A percentile compares a stretch with the other conserved stretches of the same genome.
phyloP scores from a whole-genome alignment of 1,284 basidiomycete species.

The Phlebopus sp. region DNA sequence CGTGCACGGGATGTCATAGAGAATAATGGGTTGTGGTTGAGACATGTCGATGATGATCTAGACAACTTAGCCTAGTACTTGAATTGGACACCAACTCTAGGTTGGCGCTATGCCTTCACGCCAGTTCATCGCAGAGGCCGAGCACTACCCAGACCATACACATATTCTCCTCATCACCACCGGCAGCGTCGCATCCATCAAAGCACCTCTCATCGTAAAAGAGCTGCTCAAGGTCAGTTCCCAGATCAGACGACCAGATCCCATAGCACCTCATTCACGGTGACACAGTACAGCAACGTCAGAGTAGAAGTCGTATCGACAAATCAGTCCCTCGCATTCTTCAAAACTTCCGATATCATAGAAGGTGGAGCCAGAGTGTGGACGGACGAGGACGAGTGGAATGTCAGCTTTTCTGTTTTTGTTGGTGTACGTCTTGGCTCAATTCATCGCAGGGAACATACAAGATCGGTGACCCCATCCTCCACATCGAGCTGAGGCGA shows the following conservation, averaged over 20 bases:
- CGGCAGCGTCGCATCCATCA: slow-evolving; percentile 93
- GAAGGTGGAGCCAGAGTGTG: slow-evolving; percentile 68
- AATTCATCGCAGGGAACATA: slow-evolving; percentile 44
- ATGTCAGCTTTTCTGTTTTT: slow-evolving; percentile 25
- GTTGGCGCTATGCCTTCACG: neutral
- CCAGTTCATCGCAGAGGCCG: slow-evolving; percentile 43
- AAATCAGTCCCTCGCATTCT: slow-evolving; percentile 77
- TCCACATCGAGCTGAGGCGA: slow-evolving; percentile 93
- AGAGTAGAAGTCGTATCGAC: slow-evolving; percentile 86
- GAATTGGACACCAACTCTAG: too few species aligned
- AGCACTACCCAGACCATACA: slow-evolving; percentile 43
- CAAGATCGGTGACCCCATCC: slow-evolving; percentile 85
- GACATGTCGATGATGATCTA: too few species aligned
- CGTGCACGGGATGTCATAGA: too few species aligned
- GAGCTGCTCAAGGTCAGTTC: slow-evolving; percentile 67
- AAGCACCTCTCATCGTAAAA: slow-evolving; percentile 85
- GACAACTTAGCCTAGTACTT: too few species aligned
- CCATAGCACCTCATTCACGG: neutral
- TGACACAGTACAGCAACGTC: slow-evolving; percentile 64
- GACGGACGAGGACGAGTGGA: slow-evolving; percentile 93
- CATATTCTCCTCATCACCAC: slow-evolving; percentile 87
- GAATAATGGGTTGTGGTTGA: neutral
- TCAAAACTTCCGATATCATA: slow-evolving; percentile 53
- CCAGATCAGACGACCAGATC: slow-evolving; percentile 6
- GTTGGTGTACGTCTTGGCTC: too few species aligned